Base-by-base conservation (phyloP, 306 rosid species). In the Casuarina equisetifolia region DNA sequence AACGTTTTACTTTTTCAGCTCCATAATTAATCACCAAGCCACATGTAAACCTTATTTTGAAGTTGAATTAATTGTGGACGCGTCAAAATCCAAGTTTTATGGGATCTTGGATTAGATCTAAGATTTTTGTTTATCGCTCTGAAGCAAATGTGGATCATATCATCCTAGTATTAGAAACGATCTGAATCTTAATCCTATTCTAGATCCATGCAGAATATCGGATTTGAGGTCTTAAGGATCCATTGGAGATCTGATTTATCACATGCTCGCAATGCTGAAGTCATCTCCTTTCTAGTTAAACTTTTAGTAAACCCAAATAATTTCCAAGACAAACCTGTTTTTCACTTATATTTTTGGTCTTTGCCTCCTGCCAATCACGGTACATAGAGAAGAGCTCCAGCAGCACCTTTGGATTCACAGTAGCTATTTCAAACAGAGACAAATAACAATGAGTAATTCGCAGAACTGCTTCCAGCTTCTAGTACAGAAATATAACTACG, bases 311-410 rank as follows among this genome's bases (percentile, higher is more conserved):
- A 70, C 74, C 16, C 57, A 62, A 76, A 74, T 4, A 62, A 19
- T 50, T 17, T 53, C 36, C 0, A 36, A 20, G 36, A 38, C 82
- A 84, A 61, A 96, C 99, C 99, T 96, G 98, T 36, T 84, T 87
- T 75, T 82, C 84, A 91, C 86, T 90, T 63, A 92, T 93, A 74
- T 74, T 86, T 57, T 86, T 84, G 76, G 85, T 86, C 72, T 82
- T 92, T 48, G 84, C 85, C 72, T 91, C 98, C 81, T 91, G 96
- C 93, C 94, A 91, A 36, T 84, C 95, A 35, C 85, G 88, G 83
- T 96, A 90, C 81, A 90, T 84, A 19, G 97, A 90, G 86, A 96
- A 96, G 82, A 95, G 96, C 81, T 92, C 99, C 85, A 86, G 51
- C 20, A 95, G 69, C 79, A 92, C 91, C 82, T 88, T 90, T 0